phyloP scores from a whole-genome alignment of 805 yeast genomes.

The Candida anglica region DNA sequence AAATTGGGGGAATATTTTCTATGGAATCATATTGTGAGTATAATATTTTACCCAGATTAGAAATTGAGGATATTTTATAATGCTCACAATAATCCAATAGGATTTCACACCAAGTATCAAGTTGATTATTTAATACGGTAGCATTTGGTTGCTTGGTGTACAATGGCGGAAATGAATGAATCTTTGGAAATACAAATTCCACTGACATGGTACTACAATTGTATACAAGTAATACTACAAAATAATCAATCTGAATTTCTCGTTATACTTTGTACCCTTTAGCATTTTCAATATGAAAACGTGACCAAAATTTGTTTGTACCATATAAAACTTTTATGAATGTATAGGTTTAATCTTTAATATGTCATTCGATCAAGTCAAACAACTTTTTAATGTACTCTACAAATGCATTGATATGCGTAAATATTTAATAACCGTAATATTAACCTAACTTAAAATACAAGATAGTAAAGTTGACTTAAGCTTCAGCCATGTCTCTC shows the following conservation, averaged over 20 bases:
- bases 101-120: slow-evolving; percentile 71
- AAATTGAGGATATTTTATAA: slow-evolving; percentile 35
- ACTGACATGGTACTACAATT: slow-evolving; percentile 2
- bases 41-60: slow-evolving; percentile 25
- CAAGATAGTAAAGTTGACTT: slow-evolving; percentile 36
- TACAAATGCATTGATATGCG: too few relatives aligned
- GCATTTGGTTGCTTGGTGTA: slow-evolving; percentile 86
- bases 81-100: slow-evolving; percentile 58
- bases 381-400: too few relatives aligned
- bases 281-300: slow-evolving; percentile 7
- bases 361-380: too few relatives aligned
- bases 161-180: slow-evolving; percentile 76
- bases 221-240: background rate
- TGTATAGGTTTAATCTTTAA: too few relatives aligned
- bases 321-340: slow-evolving; percentile 4
- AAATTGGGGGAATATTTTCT: slow-evolving; percentile 32
- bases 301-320: slow-evolving; percentile 3
- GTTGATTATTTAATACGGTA: slow-evolving; percentile 71
- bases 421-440: too few relatives aligned
- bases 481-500: slow-evolving; percentile 99
- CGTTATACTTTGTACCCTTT: slow-evolving; percentile 5
- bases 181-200: slow-evolving; percentile 35
- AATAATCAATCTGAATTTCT: too few relatives aligned
- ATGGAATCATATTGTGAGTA: slow-evolving; percentile 22
- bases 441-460: slow-evolving; percentile 18